Percentiles rank a stretch among this genome's conserved stretches.
phyloP scores from a whole-genome alignment of 1,284 basidiomycete genomes.

The Gastroboletus turbinatus region DNA sequence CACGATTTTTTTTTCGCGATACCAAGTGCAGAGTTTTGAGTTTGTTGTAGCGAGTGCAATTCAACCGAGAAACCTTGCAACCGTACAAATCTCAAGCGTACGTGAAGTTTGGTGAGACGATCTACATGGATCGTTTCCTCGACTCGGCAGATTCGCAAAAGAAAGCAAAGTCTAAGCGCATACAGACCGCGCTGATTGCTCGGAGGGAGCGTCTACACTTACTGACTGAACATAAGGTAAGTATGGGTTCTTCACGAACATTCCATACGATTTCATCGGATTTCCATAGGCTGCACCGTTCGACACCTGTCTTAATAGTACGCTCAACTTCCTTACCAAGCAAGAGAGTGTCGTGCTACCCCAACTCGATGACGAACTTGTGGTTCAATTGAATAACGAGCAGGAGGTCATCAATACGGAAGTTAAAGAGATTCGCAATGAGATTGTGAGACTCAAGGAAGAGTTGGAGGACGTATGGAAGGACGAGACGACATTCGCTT shows the following conservation, averaged over 20 bases:
- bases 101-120: conserved; percentile 83
- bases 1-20: conserved; percentile 14
- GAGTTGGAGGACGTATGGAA: conserved; percentile 81
- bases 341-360: conserved; percentile 42
- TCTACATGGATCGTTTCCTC: conserved; percentile 92
- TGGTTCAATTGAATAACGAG: conserved; percentile 53
- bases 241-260: conserved; percentile 23
- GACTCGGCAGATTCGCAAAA: conserved; percentile 71
- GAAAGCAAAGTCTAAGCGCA: conserved; percentile 64
- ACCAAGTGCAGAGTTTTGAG: background rate
- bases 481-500: conserved; percentile 66
- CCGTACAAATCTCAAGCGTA: conserved; percentile 97
- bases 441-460: conserved; percentile 58
- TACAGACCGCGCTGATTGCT: conserved; percentile 65
- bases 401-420: conserved; percentile 55
- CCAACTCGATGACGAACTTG: conserved; percentile 54
- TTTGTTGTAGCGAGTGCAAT: conserved; percentile 82
- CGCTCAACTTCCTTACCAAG: conserved; percentile 54
- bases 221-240: conserved; percentile 69
- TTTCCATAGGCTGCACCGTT: conserved; percentile 55
- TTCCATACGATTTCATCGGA: background rate
- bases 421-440: conserved; percentile 59
- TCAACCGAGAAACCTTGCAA: conserved; percentile 85
- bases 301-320: conserved; percentile 49
- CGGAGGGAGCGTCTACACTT: conserved; percentile 66